phyloP scores from a whole-genome alignment of 306 rosid genomes.

The Prunus mume region DNA sequence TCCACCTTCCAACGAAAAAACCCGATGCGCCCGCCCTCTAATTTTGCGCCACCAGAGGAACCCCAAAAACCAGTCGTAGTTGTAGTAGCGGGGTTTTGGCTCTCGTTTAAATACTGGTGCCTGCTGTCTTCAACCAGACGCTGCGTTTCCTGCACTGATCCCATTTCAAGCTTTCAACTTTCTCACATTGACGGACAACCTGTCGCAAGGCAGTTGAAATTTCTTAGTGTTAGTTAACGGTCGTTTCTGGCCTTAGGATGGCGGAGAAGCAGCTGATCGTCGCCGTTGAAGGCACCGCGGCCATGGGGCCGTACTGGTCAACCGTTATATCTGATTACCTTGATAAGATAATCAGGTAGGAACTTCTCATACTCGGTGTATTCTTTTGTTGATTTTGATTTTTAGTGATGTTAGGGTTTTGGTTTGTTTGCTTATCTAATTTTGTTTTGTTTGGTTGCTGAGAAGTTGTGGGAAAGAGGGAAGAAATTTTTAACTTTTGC shows the following conservation, averaged over 20 bases:
- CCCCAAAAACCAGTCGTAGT: not conserved
- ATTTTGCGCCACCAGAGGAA: not conserved
- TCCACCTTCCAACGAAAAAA: not conserved
- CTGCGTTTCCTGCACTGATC: not conserved
- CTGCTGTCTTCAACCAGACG: not conserved
- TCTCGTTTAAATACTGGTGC: not conserved
- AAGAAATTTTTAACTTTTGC: not conserved
- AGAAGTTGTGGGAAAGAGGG: not conserved
- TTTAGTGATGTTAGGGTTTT: slow-evolving; percentile 1
- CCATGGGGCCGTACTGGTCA: slow-evolving; percentile 80
- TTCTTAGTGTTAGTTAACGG: not conserved
- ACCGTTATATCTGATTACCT: slow-evolving; percentile 61
- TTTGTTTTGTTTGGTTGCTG: slow-evolving; percentile 8
- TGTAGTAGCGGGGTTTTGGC: not conserved
- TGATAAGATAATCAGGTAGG: slow-evolving; percentile 75
- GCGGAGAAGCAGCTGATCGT: slow-evolving; percentile 79
- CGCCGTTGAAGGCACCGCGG: slow-evolving; percentile 79
- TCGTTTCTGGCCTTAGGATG: slow-evolving; percentile 29
- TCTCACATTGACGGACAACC: not conserved
- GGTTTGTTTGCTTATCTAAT: not conserved
- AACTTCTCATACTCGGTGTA: not conserved
- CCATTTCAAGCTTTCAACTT: not conserved
- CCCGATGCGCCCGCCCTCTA: not conserved
- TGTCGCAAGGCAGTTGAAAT: not conserved
- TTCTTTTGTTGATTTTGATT: not conserved